Conservation (phyloP, 2,329 filamentous ascomycete species). For the Fonsecaea multimorphosa region DNA sequence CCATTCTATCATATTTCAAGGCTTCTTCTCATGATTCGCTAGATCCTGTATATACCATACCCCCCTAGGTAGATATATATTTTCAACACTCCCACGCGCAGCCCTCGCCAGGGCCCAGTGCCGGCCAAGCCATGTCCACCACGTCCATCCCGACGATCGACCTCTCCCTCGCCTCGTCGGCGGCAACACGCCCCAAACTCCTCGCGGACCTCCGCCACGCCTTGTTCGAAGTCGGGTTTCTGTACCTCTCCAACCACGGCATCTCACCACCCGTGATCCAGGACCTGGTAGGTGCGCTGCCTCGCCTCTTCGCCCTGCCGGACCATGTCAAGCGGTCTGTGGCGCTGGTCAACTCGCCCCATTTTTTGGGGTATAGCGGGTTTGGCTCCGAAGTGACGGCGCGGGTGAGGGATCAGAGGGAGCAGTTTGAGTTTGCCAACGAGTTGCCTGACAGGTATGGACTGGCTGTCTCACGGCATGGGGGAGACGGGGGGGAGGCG, state of each 20-base stretch:
- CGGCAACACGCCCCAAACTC: slow-evolving; percentile 20
- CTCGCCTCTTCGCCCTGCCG: slow-evolving; percentile 37
- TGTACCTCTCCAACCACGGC: slow-evolving; percentile 41
- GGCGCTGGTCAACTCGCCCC: slow-evolving; percentile 58
- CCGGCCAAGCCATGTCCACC: too few relatives aligned
- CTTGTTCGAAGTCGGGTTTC: slow-evolving; percentile 40
- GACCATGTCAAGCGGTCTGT: slow-evolving; percentile 35
- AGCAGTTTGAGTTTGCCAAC: slow-evolving; percentile 65
- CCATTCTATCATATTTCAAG: too few relatives aligned
- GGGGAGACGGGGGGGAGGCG: neutral
- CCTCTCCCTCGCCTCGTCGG: slow-evolving; percentile 42
- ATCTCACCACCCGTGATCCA: slow-evolving; percentile 33
- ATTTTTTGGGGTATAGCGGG: slow-evolving; percentile 66
- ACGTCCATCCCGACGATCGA: slow-evolving; percentile 45
- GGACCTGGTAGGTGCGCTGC: slow-evolving; percentile 32
- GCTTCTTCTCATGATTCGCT: too few relatives aligned
- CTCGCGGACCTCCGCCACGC: slow-evolving; percentile 35
- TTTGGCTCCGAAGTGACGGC: slow-evolving; percentile 63
- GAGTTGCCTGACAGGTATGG: slow-evolving; percentile 49
- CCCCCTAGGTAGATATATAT: too few relatives aligned
- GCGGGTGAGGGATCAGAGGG: slow-evolving; percentile 58
- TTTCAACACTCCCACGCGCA: too few relatives aligned
- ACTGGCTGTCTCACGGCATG: neutral
- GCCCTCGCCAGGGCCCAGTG: too few relatives aligned
- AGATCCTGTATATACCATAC: too few relatives aligned